These are phyloP conservation scores for Coemansia javaensis DNA, from an alignment of 192 early-diverging fungal genomes.

Conservation along the genomic window DNA sequence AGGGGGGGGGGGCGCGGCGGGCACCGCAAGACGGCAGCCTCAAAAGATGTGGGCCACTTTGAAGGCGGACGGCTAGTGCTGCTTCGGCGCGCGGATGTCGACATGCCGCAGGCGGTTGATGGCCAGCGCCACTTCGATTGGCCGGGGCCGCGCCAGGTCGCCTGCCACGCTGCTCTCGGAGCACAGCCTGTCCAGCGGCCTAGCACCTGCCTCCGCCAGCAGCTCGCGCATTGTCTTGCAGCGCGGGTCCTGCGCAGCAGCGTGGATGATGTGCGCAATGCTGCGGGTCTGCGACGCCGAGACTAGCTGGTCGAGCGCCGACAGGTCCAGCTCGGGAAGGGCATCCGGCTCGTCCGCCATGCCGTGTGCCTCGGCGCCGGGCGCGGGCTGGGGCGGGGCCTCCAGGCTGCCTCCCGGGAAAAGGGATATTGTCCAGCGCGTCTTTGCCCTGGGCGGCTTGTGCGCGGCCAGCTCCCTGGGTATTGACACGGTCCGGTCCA, in stretches of 20 bases:
- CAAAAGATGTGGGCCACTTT: background rate
- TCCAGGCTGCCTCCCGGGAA: constrained; percentile 5
- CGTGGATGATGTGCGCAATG: constrained; percentile 40
- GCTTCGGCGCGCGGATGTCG: constrained; percentile 7
- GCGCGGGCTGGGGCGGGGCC: background rate
- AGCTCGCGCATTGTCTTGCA: constrained; percentile 27
- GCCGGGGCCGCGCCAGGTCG: constrained; percentile 47
- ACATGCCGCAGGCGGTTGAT: constrained; percentile 40
- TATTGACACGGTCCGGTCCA: constrained; percentile 7
- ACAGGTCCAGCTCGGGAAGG: constrained; percentile 38
- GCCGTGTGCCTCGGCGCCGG: background rate
- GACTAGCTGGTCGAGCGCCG: constrained; percentile 53
- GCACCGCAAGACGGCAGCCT: no score
- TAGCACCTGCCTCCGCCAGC: constrained; percentile 21
- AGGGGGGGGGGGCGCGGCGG: no score
- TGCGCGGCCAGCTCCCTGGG: constrained; percentile 12
- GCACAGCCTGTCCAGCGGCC: constrained; percentile 27
- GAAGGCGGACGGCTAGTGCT: background rate
- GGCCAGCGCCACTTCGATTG: constrained; percentile 49
- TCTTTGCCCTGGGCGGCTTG: constrained; percentile 33
- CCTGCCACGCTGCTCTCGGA: constrained; percentile 15
- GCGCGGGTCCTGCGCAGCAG: background rate
- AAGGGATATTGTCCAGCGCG: constrained; percentile 26
- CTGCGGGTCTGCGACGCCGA: constrained; percentile 50
- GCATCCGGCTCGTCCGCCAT: background rate